Percentiles rank a stretch among this genome's conserved stretches.
Evolutionary conservation across 345 rosid genomes (phyloP).

Genomic region (thale cress (Arabidopsis thaliana)): TAIR10.1 NC_003076.8:19978501-19979000

Average conservation of each 20-base stretch:
- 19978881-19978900: not conserved
- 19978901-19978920: not conserved
- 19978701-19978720: not conserved
- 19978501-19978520: no score
- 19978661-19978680: not conserved
- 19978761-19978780: not conserved
- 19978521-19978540: no score
- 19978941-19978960: not conserved
- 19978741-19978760: not conserved
- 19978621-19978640: not conserved
- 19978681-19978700: not conserved
- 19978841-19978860: not conserved
- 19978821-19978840: not conserved
- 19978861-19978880: no score
- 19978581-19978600: no score
- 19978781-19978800: not conserved
- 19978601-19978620: no score
- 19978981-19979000: not conserved
- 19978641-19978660: not conserved
- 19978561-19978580: no score
- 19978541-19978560: no score
- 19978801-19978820: not conserved
- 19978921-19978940: not conserved
- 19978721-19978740: not conserved
- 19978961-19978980: not conserved